phyloP scores from a whole-genome alignment of 257 asterid species.

The Solanum bukasovii region DNA sequence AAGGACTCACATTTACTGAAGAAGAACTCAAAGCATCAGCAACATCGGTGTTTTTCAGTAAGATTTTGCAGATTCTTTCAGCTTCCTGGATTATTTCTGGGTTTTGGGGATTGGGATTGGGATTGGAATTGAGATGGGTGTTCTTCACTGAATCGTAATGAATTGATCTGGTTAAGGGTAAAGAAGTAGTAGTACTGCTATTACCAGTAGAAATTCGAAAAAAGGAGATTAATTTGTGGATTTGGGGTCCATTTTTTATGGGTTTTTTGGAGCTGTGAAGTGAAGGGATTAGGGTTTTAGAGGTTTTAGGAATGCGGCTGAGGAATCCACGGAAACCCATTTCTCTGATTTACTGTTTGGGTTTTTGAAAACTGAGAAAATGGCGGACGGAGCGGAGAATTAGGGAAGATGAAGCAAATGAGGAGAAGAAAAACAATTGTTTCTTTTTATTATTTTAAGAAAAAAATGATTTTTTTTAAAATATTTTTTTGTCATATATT shows the following conservation, averaged over 20 bases:
- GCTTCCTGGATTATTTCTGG: slow-evolving; percentile 21
- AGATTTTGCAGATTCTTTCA: slow-evolving; percentile 36
- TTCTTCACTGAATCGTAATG: slow-evolving; percentile 1
- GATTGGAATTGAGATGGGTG: neutral
- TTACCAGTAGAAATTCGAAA: neutral
- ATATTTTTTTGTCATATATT: too few relatives aligned
- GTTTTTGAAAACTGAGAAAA: neutral
- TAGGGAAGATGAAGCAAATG: neutral
- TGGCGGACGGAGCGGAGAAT: neutral
- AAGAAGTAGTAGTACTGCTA: neutral
- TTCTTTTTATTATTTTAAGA: neutral
- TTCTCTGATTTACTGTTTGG: neutral
- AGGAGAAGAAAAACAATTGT: neutral
- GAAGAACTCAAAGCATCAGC: slow-evolving; percentile 29
- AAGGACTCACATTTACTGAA: slow-evolving; percentile 25
- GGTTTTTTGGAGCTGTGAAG: neutral
- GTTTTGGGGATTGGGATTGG: slow-evolving; percentile 6
- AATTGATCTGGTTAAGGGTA: neutral
- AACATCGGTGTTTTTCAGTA: slow-evolving; percentile 17
- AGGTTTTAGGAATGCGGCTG: slow-evolving; percentile 6
- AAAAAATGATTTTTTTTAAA: too few relatives aligned
- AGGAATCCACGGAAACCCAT: slow-evolving; percentile 6
- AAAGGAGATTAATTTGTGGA: neutral
- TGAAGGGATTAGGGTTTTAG: neutral
- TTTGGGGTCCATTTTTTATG: neutral